phyloP scores from a whole-genome alignment of 345 rosid species.

The Citrus cavaleriei region DNA sequence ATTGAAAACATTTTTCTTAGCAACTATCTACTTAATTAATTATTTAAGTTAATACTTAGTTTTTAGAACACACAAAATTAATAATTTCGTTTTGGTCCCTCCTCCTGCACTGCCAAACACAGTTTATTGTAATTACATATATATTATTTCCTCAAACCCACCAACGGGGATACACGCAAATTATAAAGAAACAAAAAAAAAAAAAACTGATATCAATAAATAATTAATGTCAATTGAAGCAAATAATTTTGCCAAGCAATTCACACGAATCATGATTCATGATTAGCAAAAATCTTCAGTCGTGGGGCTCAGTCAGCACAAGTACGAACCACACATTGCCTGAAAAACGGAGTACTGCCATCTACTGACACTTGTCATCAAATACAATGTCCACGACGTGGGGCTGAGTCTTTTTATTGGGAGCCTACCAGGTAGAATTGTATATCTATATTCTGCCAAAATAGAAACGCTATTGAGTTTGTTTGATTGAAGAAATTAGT shows the following conservation, averaged over 20 bases:
- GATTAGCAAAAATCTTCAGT: neutral
- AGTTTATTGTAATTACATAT: neutral
- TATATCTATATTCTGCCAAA: too few relatives aligned
- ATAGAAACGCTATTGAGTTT: too few relatives aligned
- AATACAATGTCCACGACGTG: too few relatives aligned
- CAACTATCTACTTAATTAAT: too few relatives aligned
- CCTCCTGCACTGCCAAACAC: neutral
- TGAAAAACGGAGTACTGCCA: too few relatives aligned
- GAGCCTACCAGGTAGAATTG: too few relatives aligned
- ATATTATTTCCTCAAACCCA: neutral
- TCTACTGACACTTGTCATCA: too few relatives aligned
- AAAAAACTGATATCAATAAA: neutral
- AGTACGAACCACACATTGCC: neutral
- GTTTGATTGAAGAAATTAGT: too few relatives aligned
- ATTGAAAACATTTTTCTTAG: too few relatives aligned
- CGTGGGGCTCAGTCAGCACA: conserved; percentile 20
- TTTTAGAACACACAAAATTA: neutral
- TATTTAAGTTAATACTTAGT: neutral
- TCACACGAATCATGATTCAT: neutral
- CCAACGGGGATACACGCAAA: neutral
- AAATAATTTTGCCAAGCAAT: neutral
- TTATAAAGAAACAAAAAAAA: neutral
- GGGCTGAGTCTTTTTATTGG: too few relatives aligned
- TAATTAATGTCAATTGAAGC: neutral
- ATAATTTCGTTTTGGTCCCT: neutral